Base-by-base conservation (phyloP, 2,329 filamentous ascomycete species). In the Diaporthe citrichinensis region DNA sequence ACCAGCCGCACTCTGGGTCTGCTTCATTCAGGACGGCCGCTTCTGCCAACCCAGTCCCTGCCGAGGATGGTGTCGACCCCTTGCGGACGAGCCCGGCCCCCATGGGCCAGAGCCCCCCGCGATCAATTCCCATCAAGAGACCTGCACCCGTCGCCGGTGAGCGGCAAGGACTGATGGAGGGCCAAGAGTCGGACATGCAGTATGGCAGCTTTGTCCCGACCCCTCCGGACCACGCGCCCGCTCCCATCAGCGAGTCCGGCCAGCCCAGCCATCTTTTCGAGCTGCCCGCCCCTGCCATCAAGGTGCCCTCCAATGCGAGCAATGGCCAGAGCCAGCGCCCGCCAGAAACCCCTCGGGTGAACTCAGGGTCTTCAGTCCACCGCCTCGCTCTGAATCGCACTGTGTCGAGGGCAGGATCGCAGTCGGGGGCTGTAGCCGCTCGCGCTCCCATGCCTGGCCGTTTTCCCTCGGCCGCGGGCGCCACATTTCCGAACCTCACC, bases 121-220 rank as follows among this genome's bases (percentile, higher is more conserved):
- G 71, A 39, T 76, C 80, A 25, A 76, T 76, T 36, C 75, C 80
- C 17, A 81, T 80, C 49, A 79, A 80, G 10, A 23, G 65, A 5
- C 61, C 71, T 34, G 31, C 46, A 5, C 46, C 46, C 12, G 58
- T 55, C 25, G 74, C 73, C 12, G 77, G 80, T 65, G 88, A 89
- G 77, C 82, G 81, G 25, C 85, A 87, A 67, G 82, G 84, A 3
- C 79, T 89, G 74, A 86, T 85, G 4, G 77, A 78, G 20, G 82
- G 82, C 1, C 78, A 84, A 0, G 83, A 84, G 3, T 84, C 83
- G 57, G 83, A 83, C 49, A 79, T 85, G 15, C 87, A 87, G 6
- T 91, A 91, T 81, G 90, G 89, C 55, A 91, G 90, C 81, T 88
- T 91, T 74, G 84, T 85, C 14, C 80, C 84, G 2, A 86, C 88